These are phyloP conservation scores for Metschnikowia lochheadii DNA, from an alignment of 805 yeast genomes.

Conservation along the genomic window DNA sequence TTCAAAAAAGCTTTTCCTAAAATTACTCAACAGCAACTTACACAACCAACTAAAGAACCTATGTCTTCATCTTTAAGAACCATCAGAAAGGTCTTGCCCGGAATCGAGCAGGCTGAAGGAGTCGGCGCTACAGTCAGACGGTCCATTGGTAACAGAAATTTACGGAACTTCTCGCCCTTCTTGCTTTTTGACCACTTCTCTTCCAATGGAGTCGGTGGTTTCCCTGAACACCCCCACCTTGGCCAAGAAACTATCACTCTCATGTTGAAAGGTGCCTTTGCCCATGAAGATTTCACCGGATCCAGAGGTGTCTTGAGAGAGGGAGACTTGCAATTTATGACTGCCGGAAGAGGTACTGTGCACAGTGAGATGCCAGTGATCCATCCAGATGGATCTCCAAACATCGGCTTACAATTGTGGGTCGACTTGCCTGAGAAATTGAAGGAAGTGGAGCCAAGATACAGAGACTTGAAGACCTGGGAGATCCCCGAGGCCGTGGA, in stretches of 20 bases:
- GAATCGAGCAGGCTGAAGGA: constrained; percentile 76
- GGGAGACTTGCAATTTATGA: constrained; percentile 91
- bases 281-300: constrained; percentile 87
- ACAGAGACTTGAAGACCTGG: constrained; percentile 65
- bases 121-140: constrained; percentile 85
- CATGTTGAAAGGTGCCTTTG: constrained; percentile 59
- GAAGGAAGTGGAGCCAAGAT: constrained; percentile 55
- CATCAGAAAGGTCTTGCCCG: constrained; percentile 34
- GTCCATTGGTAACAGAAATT: constrained; percentile 63
- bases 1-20: neutral
- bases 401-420: constrained; percentile 77
- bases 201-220: constrained; percentile 63
- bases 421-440: constrained; percentile 19
- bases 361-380: constrained; percentile 84
- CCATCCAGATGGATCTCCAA: constrained; percentile 27
- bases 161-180: constrained; percentile 79
- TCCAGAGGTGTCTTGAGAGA: constrained; percentile 68
- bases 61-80: constrained; percentile 26
- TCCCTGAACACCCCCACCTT: constrained; percentile 81
- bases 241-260: constrained; percentile 82
- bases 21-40: neutral
- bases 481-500: constrained; percentile 72
- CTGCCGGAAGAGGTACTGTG: constrained; percentile 84
- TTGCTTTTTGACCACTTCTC: constrained; percentile 77
- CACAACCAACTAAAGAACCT: neutral